Conservation (phyloP, 805 yeast species). For the Candida khao-thaluensis region DNA sequence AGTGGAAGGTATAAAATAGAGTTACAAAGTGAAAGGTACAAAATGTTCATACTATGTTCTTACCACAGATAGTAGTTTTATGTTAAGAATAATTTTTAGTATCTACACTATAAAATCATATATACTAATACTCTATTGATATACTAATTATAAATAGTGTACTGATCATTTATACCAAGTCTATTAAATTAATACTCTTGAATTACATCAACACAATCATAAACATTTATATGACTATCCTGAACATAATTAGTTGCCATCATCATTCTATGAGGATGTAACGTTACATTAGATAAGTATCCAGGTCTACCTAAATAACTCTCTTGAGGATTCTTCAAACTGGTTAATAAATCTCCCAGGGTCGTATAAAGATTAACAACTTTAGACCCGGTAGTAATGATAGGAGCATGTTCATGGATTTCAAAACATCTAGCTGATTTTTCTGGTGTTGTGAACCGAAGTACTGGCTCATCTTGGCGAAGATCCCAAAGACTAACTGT, state of each 20-base stretch:
- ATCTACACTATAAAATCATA: too few relatives aligned
- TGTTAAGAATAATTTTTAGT: too few relatives aligned
- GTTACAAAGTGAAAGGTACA: too few relatives aligned
- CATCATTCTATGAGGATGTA: conserved; percentile 96
- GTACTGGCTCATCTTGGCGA: conserved; percentile 67
- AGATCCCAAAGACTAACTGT: conserved; percentile 89
- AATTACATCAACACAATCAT: conserved; percentile 40
- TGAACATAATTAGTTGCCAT: conserved; percentile 82
- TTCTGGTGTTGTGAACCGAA: conserved; percentile 57
- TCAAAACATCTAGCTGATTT: conserved; percentile 63
- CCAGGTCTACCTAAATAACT: conserved; percentile 44
- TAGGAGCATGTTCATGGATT: conserved; percentile 95
- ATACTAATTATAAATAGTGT: too few relatives aligned
- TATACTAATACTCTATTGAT: too few relatives aligned
- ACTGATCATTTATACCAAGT: too few relatives aligned
- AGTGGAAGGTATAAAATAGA: too few relatives aligned
- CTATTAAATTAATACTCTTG: conserved; percentile 33
- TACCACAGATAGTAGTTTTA: too few relatives aligned
- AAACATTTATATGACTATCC: conserved; percentile 67
- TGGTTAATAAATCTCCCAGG: conserved; percentile 68
- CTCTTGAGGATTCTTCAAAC: conserved; percentile 52
- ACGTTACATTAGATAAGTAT: conserved; percentile 63
- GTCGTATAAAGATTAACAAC: conserved; percentile 82
- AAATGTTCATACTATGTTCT: too few relatives aligned
- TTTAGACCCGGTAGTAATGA: conserved; percentile 84